Base-by-base conservation (phyloP, 75 land plant genomes). In the Sequoia sempervirens region DNA sequence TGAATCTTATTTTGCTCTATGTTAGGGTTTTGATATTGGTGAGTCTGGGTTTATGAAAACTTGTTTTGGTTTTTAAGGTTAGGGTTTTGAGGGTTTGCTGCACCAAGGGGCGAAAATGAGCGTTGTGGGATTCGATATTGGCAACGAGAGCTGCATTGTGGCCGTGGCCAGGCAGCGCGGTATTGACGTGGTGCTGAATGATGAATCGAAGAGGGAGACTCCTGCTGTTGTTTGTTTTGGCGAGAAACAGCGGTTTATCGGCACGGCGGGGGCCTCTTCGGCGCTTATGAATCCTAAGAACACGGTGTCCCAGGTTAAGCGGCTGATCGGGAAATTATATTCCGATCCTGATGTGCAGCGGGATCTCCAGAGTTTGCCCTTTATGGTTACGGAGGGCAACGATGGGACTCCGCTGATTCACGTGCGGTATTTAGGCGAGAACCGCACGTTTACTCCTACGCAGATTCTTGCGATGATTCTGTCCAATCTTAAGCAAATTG, bases 241-340 rank as follows among this genome's bases (percentile, higher is more conserved):
- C 36, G 97, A 95, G 20, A 95, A 92, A 85, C 97, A 95, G 92
- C 87, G 96, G n/a, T 94, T 91, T 83, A 87, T 95, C 70, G 97
- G 97, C 30, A 94, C 96, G 1, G 96, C 96, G 1, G 97, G 94
- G 5, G 91, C 96, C 15, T 87, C 92, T 34, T 90, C 95, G 1
- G 64, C 85, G 7, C 85, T 84, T 58, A 95, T 91, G 94, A 95
- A 93, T 47, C 96, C 92, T 2, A 94, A 88, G 82, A 95, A 95
- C 70, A 82, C 95, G 5, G 83, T 95, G 14, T 91, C 93, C 4
- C 97, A 95, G 82, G 91, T 95, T 69, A 95, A 95, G 80, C 79
- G 96, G 30, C 82, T 95, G 32, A 85, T 95, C 36, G 97, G 97
- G 5, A 86, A 89, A 4, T 83, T 54, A 37, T 95, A 94, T 68